phyloP scores from a whole-genome alignment of 1,139 yeast genomes.

The Debaryomyces udenii region DNA sequence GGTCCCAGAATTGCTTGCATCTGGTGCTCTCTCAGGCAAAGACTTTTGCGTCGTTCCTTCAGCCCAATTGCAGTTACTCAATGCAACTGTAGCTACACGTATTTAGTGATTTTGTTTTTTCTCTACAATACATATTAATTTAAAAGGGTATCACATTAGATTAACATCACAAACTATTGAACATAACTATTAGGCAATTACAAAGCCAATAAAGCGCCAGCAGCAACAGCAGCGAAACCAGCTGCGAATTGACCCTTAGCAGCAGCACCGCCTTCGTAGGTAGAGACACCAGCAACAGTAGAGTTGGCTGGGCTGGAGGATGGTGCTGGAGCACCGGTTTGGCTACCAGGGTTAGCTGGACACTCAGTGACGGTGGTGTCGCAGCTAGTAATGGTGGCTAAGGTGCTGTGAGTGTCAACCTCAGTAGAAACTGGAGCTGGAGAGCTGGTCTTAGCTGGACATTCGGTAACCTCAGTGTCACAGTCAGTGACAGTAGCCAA shows the following conservation, averaged over 20 bases:
- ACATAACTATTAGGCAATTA: slow-evolving; percentile 26
- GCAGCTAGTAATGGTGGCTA: slow-evolving; percentile 49
- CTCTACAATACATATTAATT: neutral
- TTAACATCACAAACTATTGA: slow-evolving; percentile 1
- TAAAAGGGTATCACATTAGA: slow-evolving; percentile 7
- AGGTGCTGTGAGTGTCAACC: slow-evolving; percentile 32
- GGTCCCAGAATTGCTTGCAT: slow-evolving; percentile 28
- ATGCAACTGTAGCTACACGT: slow-evolving; percentile 1
- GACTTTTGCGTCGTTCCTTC: slow-evolving; percentile 7
- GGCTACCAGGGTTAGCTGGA: slow-evolving; percentile 40
- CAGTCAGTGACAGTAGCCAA: slow-evolving; percentile 49
- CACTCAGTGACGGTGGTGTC: slow-evolving; percentile 42
- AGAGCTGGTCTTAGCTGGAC: slow-evolving; percentile 35
- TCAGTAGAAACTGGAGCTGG: slow-evolving; percentile 30
- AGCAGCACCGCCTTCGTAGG: slow-evolving; percentile 45
- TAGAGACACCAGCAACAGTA: slow-evolving; percentile 37
- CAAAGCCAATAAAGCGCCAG: slow-evolving; percentile 57
- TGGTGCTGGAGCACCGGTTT: slow-evolving; percentile 16
- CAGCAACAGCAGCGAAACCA: slow-evolving; percentile 55
- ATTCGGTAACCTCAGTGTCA: slow-evolving; percentile 41
- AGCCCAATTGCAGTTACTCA: slow-evolving; percentile 3
- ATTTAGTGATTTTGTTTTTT: neutral
- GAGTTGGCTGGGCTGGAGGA: slow-evolving; percentile 21
- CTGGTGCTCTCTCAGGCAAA: slow-evolving; percentile 11
- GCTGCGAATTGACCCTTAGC: slow-evolving; percentile 38